These are phyloP conservation scores for Pouteria glomerata DNA, from an alignment of 148 eudicot genomes.

Conservation along the genomic window DNA sequence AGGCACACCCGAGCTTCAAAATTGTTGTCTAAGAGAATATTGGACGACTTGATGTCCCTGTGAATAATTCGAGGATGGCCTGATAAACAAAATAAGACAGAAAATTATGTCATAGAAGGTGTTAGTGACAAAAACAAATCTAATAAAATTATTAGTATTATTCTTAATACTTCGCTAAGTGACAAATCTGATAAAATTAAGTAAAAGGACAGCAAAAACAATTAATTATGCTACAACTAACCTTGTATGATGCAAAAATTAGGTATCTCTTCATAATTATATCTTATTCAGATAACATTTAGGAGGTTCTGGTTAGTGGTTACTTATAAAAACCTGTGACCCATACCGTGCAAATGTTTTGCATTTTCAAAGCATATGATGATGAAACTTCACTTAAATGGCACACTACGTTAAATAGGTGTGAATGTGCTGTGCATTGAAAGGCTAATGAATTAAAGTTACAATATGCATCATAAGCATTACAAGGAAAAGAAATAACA, in stretches of 20 bases:
- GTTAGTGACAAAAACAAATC: neutral
- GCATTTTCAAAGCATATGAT: neutral
- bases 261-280: neutral
- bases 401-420: neutral
- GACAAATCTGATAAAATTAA: too few relatives aligned
- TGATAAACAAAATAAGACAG: constrained; percentile 20
- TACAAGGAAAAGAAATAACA: neutral
- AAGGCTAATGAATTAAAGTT: neutral
- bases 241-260: neutral
- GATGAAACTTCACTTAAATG: neutral
- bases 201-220: constrained; percentile 3
- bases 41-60: constrained; percentile 75
- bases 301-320: neutral
- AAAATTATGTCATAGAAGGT: neutral
- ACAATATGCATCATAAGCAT: neutral
- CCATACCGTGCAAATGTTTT: neutral
- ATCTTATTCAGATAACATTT: neutral
- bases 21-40: constrained; percentile 72
- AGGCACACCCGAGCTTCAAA: constrained; percentile 75
- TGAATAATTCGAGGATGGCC: constrained; percentile 82
- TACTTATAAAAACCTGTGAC: neutral
- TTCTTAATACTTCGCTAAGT: too few relatives aligned
- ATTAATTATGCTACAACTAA: neutral
- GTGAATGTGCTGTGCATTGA: too few relatives aligned
- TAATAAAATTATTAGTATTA: too few relatives aligned